Evolutionary conservation across 2,329 filamentous ascomycete genomes (phyloP), one percentile per base, ranked within the genome.

Genomic region (Pseudocercospora musae): DNA sequence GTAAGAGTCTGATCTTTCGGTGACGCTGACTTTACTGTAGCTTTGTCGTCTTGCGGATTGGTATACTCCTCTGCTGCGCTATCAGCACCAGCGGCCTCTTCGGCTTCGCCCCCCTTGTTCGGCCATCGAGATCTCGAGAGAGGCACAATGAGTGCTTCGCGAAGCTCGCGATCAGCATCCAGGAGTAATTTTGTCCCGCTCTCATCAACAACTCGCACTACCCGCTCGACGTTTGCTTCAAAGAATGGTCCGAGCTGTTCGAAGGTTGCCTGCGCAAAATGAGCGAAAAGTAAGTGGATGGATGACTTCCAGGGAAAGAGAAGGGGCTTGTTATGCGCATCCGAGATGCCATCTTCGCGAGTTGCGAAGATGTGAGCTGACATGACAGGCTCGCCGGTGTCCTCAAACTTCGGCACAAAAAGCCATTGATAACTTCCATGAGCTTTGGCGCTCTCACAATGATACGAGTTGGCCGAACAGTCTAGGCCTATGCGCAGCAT

Each of bases 261-360:
- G n/a, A 61, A 61, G 21, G 50, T 42, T 8, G 59, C 53, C 29
- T 57, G 42, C 4, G 54, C 59, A 40, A 61, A 61, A 25, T 61
- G 59, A 7, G 59, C 59, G 13, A 61, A 61, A 18, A 58, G 23
- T 2, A 61, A 31, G 21, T 61, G 53, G 59, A 57, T 61, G 4
- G 59, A 61, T 29, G 42, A 49, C 31, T 57, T 61, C 59, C 52
- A 57, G 1, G 59, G 54, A 2, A 54, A 21, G 9, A 54, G 50
- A 29, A 60, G 13, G 13, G 50, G 23, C 15, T 37, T 33, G 25
- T 60, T 55, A 42, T 55, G 58, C 7, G 25, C 25, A 20, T 27
- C 25, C 18, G n/a, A 11, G 27, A 54, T 54, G 4, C 50, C 50
- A 8, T 54, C 50, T 33, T 54, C 50, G 4, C 50, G 50, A 8